Evolutionary conservation across 768 basidiomycete genomes (phyloP), one percentile per base, ranked within the genome.

Genomic region (Coprinopsis marcescibilis): DNA sequence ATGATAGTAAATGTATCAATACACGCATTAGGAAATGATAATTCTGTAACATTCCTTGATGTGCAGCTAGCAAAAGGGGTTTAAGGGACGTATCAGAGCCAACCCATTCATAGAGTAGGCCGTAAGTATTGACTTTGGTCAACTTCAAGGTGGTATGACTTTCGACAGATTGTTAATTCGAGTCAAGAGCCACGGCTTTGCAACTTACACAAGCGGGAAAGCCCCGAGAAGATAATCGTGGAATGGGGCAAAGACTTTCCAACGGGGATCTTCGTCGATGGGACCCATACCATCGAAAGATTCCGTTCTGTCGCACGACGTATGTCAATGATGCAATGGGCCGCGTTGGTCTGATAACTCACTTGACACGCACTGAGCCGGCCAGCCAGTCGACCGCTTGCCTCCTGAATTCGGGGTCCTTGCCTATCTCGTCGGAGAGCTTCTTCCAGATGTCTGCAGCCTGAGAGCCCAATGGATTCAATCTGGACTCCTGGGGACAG

Each of bases 121-220:
- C 88, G 54, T 85, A 86, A 0, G 78, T 85, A 60, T 89, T 89
- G 55, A 92, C 78, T 54, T 79, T 81, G 7, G 80, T 81, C 49
- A 85, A 69, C 24, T 70, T 57, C 35, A 89, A 68, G 7, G 62
- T 72, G n/a, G 67, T 39, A 60, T 86, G 80, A 10, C 83, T 87
- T 27, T 14, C n/a, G n/a, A n/a, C n/a, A n/a, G n/a, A n/a, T n/a
- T n/a, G n/a, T n/a, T 17, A 33, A 23, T 47, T 13, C 11, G 20
- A 32, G 14, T 41, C 25, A 26, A 43, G n/a, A 19, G n/a, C 4
- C 23, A 26, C 11, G 12, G 6, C 17, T 15, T n/a, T n/a, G n/a
- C n/a, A n/a, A 64, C 86, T 72, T 73, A 77, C 59, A 81, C 67
- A 10, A 83, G 78, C 54, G 86, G 92, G 26, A 84, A 75, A 6